Base-by-base conservation (phyloP, 176 grass and related monocot genomes). In the Raddia distichophylla region DNA sequence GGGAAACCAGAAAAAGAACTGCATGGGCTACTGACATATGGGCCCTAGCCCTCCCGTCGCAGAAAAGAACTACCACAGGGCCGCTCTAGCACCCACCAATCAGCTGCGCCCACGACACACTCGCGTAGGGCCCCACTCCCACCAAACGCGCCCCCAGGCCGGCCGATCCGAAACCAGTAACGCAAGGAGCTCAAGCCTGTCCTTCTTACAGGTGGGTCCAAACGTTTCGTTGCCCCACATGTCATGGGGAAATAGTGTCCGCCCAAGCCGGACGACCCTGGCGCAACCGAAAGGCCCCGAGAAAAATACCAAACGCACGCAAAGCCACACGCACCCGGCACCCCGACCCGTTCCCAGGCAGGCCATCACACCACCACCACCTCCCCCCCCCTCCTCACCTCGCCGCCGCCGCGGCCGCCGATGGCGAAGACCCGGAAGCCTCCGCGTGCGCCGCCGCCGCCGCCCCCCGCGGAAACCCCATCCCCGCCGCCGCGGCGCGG, bases 281-380 rank as follows among this genome's bases (percentile, higher is more conserved):
- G 13, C 74, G 44, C 79, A 74, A 74, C 83, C 3, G 54, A 75
- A 82, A 73, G 84, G 69, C 60, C 67, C 79, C 58, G 15, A 12
- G 77, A 83, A 86, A 90, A 90, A 83, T 79, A 90, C 67, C 79
- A 86, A 86, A 90, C 88, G 67, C 88, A 86, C 83, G 88, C 88
- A 73, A 90, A 78, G 88, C 88, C 84, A 83, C 88, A 86, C 88
- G 79, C 88, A 82, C 84, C 83, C 53, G 84, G 79, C 88, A 82
- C 84, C 83, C 53, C 74, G 84, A 86, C 88, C 83, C 73, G 78
- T 90, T 90, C 52, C 43, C 44, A 53, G 46, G 33, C n/a, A 81
- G 82, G 82, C 64, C 83, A 74, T 82, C 88, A 76, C 83, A 53
- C 83, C 78, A n/a, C 71, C 82, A 7, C 74, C 81, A 1, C 62